phyloP scores from a whole-genome alignment of 768 basidiomycete genomes.

The Amanita fuliginea region DNA sequence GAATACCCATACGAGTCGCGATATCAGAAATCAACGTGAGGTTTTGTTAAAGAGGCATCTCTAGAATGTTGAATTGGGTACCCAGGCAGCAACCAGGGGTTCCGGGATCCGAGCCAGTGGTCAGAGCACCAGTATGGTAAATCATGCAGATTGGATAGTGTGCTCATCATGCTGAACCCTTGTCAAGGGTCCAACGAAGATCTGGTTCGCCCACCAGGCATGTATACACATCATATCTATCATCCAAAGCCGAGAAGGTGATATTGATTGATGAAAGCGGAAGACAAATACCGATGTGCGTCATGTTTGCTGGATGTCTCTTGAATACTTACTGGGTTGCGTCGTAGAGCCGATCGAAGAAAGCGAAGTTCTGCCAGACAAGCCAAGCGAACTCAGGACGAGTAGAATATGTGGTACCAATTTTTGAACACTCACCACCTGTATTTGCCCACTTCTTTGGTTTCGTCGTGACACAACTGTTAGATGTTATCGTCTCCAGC shows the following conservation, averaged over 20 bases:
- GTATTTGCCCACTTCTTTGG: neutral
- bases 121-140: slow-evolving; percentile 1
- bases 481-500: neutral
- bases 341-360: slow-evolving; percentile 4
- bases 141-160: neutral
- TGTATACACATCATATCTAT: slow-evolving; percentile 4
- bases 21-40: slow-evolving; percentile 2
- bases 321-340: neutral
- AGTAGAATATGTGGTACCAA: neutral
- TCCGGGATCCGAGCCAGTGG: neutral
- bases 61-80: neutral
- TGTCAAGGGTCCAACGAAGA: neutral
- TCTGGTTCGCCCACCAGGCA: slow-evolving; percentile 4
- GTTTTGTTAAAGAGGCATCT: neutral
- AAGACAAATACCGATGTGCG: slow-evolving; percentile 11
- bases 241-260: slow-evolving; percentile 8
- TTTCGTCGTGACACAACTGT: neutral
- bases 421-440: neutral
- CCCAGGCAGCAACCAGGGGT: neutral
- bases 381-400: neutral
- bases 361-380: neutral
- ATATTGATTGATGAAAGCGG: slow-evolving; percentile 12
- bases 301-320: neutral
- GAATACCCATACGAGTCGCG: slow-evolving; percentile 5
- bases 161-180: neutral